Conservation (phyloP, 495 filamentous ascomycete species). For the Schizothecium vesticola region DNA sequence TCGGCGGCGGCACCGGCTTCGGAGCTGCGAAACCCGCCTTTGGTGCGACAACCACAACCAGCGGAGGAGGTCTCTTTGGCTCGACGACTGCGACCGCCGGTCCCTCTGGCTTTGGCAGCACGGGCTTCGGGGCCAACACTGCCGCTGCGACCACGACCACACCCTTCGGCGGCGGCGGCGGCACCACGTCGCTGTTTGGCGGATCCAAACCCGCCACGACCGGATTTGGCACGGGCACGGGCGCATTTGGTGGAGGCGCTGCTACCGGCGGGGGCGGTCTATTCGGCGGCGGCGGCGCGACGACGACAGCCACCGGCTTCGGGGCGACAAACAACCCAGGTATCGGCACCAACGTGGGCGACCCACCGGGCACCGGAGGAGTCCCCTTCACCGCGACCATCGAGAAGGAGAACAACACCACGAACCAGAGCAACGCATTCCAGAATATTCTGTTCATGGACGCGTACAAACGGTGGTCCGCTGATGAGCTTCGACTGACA, state of each 20-base stretch:
- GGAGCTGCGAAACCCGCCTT: conserved; percentile 31
- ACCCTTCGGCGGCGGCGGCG: conserved; percentile 41
- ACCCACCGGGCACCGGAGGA: conserved; percentile 65
- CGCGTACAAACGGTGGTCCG: conserved; percentile 80
- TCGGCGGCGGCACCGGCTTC: conserved; percentile 36
- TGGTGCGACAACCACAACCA: conserved; percentile 32
- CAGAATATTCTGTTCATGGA: conserved; percentile 85
- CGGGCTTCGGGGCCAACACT: conserved; percentile 41
- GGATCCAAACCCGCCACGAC: conserved; percentile 32
- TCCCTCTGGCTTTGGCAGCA: conserved; percentile 35
- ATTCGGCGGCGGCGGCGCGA: conserved; percentile 39
- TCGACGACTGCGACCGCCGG: conserved; percentile 32
- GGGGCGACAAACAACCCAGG: conserved; percentile 42
- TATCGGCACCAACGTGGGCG: conserved; percentile 37
- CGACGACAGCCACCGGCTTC: conserved; percentile 43
- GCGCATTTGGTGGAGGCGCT: conserved; percentile 32
- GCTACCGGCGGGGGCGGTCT: conserved; percentile 38
- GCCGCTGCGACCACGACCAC: conserved; percentile 38
- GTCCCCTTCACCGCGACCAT: conserved; percentile 62
- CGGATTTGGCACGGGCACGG: conserved; percentile 28
- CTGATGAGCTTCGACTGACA: conserved; percentile 81
- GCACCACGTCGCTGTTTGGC: conserved; percentile 45
- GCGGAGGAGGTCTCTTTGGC: conserved; percentile 40
- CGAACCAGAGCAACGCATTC: conserved; percentile 58
- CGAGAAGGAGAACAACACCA: conserved; percentile 72